Conservation (phyloP, 2,329 filamentous ascomycete genomes). For the Aquanectria penicillioides region DNA sequence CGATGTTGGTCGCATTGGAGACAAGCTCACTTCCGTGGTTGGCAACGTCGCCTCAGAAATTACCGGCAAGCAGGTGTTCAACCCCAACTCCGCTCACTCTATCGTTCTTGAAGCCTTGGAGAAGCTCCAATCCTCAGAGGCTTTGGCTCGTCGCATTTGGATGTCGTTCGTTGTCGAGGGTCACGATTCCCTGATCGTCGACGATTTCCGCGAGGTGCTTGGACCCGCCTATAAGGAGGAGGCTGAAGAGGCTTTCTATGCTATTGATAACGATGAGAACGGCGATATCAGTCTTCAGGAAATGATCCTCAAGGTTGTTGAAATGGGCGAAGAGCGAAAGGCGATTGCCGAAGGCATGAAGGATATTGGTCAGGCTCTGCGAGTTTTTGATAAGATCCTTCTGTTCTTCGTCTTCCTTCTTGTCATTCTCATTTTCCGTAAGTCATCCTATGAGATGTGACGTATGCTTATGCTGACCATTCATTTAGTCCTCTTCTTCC, state of each 20-base stretch:
- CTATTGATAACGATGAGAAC: slow-evolving; percentile 87
- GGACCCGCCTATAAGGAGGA: slow-evolving; percentile 77
- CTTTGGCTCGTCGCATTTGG: slow-evolving; percentile 94
- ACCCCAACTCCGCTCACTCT: slow-evolving; percentile 88
- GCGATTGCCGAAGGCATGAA: slow-evolving; percentile 94
- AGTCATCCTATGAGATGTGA: slow-evolving; percentile 44
- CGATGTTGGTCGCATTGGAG: slow-evolving; percentile 83
- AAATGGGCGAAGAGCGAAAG: slow-evolving; percentile 87
- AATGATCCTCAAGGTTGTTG: slow-evolving; percentile 88
- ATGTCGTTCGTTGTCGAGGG: slow-evolving; percentile 98
- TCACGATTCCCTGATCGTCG: slow-evolving; percentile 78
- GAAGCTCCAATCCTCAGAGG: slow-evolving; percentile 84
- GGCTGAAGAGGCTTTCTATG: slow-evolving; percentile 84
- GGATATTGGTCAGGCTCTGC: slow-evolving; percentile 94
- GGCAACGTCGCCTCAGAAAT: slow-evolving; percentile 95
- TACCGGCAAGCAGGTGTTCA: slow-evolving; percentile 94
- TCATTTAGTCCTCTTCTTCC: slow-evolving; percentile 81
- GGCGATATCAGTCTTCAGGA: slow-evolving; percentile 96
- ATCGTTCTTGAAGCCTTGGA: slow-evolving; percentile 91
- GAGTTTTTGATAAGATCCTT: slow-evolving; percentile 88
- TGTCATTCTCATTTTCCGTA: slow-evolving; percentile 83
- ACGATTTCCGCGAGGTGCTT: slow-evolving; percentile 90
- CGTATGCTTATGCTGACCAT: slow-evolving; percentile 27
- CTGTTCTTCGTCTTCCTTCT: slow-evolving; percentile 83
- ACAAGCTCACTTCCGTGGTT: slow-evolving; percentile 92